Evolutionary conservation across 1,284 basidiomycete genomes (phyloP).

Genomic region (Neolentinus lepideus): DNA sequence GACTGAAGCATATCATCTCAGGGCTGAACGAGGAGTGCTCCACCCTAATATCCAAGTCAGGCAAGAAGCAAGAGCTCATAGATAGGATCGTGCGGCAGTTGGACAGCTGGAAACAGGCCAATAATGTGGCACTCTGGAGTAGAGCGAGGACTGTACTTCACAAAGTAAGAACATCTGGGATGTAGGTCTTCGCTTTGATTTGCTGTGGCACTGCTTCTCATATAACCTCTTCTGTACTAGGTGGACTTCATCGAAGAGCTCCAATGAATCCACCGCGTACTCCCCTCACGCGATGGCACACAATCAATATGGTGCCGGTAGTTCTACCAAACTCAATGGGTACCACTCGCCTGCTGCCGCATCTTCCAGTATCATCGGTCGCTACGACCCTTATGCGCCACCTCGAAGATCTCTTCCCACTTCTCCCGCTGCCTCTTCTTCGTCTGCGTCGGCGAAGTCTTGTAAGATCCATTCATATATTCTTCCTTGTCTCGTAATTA

Average conservation of each 20-base stretch:
- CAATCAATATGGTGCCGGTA: conserved; percentile 10
- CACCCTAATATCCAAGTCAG: conserved; percentile 63
- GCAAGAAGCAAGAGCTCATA: conserved; percentile 80
- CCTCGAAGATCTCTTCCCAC: conserved; percentile 36
- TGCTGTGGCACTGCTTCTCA: neutral
- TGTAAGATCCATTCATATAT: conserved; percentile 19
- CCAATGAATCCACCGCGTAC: conserved; percentile 10
- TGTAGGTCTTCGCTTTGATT: conserved; percentile 39
- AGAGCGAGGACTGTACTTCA: conserved; percentile 56
- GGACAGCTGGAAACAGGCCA: conserved; percentile 48
- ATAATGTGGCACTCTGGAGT: conserved; percentile 53
- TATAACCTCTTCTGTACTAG: conserved; percentile 1
- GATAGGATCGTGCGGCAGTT: conserved; percentile 54
- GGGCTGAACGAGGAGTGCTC: conserved; percentile 70
- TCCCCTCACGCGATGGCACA: conserved; percentile 8
- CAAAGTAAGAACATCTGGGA: conserved; percentile 51
- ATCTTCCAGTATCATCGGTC: conserved; percentile 19
- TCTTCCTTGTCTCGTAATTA: conserved; percentile 1
- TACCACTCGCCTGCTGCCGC: neutral
- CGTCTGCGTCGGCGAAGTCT: conserved; percentile 25
- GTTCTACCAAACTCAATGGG: conserved; percentile 9
- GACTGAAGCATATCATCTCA: conserved; percentile 67
- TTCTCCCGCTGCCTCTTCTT: conserved; percentile 14
- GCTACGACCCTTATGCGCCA: conserved; percentile 60
- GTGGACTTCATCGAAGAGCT: conserved; percentile 8